Evolutionary conservation across 2,329 filamentous ascomycete species (phyloP).

Genomic region (Teratosphaeria pseudoeucalypti): DNA sequence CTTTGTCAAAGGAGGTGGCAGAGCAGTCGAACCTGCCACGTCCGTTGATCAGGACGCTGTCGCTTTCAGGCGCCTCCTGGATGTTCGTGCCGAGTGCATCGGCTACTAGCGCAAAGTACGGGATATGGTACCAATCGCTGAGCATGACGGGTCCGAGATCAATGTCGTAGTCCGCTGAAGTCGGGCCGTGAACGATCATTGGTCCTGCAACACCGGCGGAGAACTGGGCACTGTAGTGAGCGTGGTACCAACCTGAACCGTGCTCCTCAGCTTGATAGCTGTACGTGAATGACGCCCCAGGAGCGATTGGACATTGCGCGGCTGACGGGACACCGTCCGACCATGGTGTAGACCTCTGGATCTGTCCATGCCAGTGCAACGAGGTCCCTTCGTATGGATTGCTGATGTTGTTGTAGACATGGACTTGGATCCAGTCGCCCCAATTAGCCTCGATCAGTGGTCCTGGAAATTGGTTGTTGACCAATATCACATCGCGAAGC

Average conservation of each 20-base stretch:
- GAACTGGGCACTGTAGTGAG: conserved; percentile 27
- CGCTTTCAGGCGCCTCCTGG: conserved; percentile 19
- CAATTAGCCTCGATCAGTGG: conserved; percentile 25
- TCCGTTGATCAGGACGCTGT: conserved; percentile 25
- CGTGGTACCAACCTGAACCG: conserved; percentile 28
- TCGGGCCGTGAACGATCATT: conserved; percentile 24
- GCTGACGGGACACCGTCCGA: conserved; percentile 34
- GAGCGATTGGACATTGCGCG: conserved; percentile 32
- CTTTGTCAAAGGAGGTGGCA: conserved; percentile 13
- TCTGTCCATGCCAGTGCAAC: conserved; percentile 34
- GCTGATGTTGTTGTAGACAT: conserved; percentile 27
- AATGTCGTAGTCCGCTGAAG: conserved; percentile 31
- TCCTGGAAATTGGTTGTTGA: conserved; percentile 35
- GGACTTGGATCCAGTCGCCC: conserved; percentile 30
- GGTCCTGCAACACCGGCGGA: conserved; percentile 23
- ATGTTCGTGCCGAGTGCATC: conserved; percentile 20
- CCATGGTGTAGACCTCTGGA: conserved; percentile 26
- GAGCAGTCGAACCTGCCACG: conserved; percentile 18
- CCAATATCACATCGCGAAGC: conserved; percentile 24
- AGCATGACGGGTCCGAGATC: conserved; percentile 36
- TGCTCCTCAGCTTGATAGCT: conserved; percentile 30
- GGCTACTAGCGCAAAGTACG: conserved; percentile 22
- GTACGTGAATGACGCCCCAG: conserved; percentile 30
- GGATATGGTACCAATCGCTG: conserved; percentile 34
- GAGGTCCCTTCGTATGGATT: conserved; percentile 24